These are phyloP conservation scores for Echium plantagineum DNA, from an alignment of 257 asterid species.

Conservation along the genomic window DNA sequence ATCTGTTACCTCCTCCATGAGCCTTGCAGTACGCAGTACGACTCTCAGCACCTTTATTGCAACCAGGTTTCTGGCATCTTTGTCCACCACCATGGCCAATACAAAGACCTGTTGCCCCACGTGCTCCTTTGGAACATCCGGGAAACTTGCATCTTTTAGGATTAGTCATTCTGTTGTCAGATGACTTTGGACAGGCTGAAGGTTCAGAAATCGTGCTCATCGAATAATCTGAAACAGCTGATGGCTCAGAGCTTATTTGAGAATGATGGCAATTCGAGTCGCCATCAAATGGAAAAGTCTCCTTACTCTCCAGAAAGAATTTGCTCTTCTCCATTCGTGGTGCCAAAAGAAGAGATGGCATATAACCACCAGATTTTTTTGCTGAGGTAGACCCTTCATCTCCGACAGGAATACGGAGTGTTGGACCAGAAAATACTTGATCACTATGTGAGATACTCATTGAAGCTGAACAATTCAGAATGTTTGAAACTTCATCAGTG, in stretches of 20 bases:
- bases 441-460: constrained; percentile 23
- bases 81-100: constrained; percentile 94
- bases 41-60: constrained; percentile 84
- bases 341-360: constrained; percentile 62
- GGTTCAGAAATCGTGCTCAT: constrained; percentile 54
- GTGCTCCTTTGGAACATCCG: constrained; percentile 71
- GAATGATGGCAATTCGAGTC: constrained; percentile 35
- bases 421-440: constrained; percentile 26
- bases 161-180: constrained; percentile 25
- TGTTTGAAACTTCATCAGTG: constrained; percentile 32
- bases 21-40: constrained; percentile 87
- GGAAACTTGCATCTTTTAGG: constrained; percentile 50
- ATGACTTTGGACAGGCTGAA: constrained; percentile 33
- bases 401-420: constrained; percentile 24
- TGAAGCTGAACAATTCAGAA: constrained; percentile 42
- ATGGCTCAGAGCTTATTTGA: constrained; percentile 55
- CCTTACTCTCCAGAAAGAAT: constrained; percentile 11
- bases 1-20: constrained; percentile 84
- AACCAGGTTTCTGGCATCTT: constrained; percentile 82
- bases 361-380: constrained; percentile 82
- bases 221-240: constrained; percentile 47
- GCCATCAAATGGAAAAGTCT: constrained; percentile 18
- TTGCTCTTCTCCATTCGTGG: constrained; percentile 37
- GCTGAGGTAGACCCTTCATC: constrained; percentile 98
- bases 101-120: constrained; percentile 80